These are phyloP conservation scores for Talaromyces sp. DNA, from an alignment of 2,329 filamentous ascomycete species.

Conservation along the genomic window DNA sequence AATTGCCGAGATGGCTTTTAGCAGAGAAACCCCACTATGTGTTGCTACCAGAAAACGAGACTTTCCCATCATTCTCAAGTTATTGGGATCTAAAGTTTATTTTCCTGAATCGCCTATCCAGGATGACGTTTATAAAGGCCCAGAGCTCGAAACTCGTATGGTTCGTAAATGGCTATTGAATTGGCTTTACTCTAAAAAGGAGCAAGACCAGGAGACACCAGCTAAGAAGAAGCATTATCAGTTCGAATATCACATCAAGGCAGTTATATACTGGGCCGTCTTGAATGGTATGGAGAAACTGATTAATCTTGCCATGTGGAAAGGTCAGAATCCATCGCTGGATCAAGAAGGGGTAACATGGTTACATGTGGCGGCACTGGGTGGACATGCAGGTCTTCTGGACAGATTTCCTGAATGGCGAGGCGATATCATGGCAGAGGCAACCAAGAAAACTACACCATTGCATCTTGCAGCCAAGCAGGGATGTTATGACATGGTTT, in stretches of 20 bases:
- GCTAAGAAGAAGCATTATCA: neutral
- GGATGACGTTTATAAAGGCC: neutral
- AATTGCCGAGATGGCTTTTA: no score
- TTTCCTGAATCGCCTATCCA: neutral
- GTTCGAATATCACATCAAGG: neutral
- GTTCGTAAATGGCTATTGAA: neutral
- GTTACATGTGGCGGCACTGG: slow-evolving; percentile 12
- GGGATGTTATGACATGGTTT: slow-evolving; percentile 32
- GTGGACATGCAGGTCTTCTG: neutral
- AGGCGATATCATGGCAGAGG: neutral
- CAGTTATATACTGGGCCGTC: slow-evolving; percentile 1
- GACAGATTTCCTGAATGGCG: neutral
- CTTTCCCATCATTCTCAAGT: neutral
- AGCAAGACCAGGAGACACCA: neutral
- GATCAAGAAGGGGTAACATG: neutral
- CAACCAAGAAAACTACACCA: slow-evolving; percentile 27
- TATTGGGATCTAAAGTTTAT: neutral
- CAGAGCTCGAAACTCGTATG: neutral
- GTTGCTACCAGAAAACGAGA: no score
- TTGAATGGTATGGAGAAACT: neutral
- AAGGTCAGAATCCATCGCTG: neutral
- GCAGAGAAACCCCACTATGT: neutral
- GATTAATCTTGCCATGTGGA: neutral
- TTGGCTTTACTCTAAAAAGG: neutral
- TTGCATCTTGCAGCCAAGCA: slow-evolving; percentile 37